Percentiles rank a stretch among this genome's conserved stretches.
Conservation (phyloP, 805 yeast genomes). For the Yarrowia sp. region DNA sequence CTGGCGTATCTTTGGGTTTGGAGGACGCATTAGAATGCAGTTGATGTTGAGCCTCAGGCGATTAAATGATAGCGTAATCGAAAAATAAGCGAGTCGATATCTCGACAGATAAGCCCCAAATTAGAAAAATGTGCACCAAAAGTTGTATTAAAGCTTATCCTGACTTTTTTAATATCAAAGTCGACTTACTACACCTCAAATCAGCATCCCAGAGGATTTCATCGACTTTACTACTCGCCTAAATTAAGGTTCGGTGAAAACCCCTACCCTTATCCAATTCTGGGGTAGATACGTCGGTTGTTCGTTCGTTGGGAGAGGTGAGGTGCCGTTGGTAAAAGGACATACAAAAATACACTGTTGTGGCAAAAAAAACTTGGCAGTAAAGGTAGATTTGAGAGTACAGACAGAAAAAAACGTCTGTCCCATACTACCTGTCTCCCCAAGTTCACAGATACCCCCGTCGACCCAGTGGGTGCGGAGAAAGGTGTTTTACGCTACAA, state of each 20-base stretch:
- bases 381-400: too few relatives aligned
- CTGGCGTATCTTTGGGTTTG: neutral
- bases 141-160: neutral
- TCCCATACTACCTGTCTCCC: too few relatives aligned
- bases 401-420: too few relatives aligned
- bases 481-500: neutral
- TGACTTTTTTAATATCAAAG: neutral
- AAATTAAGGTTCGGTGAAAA: neutral
- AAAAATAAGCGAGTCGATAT: neutral
- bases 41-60: neutral
- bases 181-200: neutral
- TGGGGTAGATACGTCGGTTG: neutral
- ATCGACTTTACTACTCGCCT: neutral
- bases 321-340: neutral
- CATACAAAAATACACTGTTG: neutral
- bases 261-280: conserved; percentile 15
- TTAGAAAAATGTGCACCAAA: neutral
- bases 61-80: conserved; percentile 16
- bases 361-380: neutral
- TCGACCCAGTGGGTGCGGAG: neutral
- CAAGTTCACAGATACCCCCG: too few relatives aligned
- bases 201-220: neutral
- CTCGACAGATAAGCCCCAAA: neutral
- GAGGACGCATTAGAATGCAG: neutral
- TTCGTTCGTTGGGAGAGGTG: neutral